Evolutionary conservation across 2,329 filamentous ascomycete genomes (phyloP).

Genomic region (Hymenotorrendiella dingleyae): DNA sequence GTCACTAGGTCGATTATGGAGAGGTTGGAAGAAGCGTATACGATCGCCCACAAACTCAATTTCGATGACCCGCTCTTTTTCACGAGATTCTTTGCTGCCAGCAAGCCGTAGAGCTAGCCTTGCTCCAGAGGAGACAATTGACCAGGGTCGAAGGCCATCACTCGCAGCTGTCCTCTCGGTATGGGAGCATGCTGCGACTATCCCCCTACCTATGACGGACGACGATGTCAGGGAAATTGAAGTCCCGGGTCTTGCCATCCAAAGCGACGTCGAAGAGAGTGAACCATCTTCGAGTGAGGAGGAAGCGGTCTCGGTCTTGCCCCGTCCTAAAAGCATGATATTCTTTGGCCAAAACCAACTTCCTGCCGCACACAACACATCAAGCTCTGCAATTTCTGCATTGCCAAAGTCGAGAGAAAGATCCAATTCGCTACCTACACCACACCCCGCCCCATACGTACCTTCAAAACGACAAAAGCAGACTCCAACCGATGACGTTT

Average conservation of each 20-base stretch:
- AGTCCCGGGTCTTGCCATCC: slow-evolving; percentile 59
- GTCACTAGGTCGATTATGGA: slow-evolving; percentile 83
- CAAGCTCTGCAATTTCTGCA: slow-evolving; percentile 14
- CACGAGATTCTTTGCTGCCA: slow-evolving; percentile 39
- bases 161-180: slow-evolving; percentile 21
- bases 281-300: slow-evolving; percentile 36
- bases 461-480: slow-evolving; percentile 16
- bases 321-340: slow-evolving; percentile 38
- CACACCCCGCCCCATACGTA: slow-evolving; percentile 15
- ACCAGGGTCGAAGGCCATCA: slow-evolving; percentile 17
- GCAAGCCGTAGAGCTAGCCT: slow-evolving; percentile 33
- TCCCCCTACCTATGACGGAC: slow-evolving; percentile 63
- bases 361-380: slow-evolving; percentile 24
- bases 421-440: slow-evolving; percentile 27
- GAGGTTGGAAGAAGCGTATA: slow-evolving; percentile 87
- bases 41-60: slow-evolving; percentile 49
- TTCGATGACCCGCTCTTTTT: slow-evolving; percentile 41
- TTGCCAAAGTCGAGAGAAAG: slow-evolving; percentile 21
- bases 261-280: slow-evolving; percentile 57
- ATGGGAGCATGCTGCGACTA: slow-evolving; percentile 41
- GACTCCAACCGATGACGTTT: slow-evolving; percentile 2
- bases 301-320: slow-evolving; percentile 26
- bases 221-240: slow-evolving; percentile 77
- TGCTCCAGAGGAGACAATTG: slow-evolving; percentile 33
- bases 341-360: slow-evolving; percentile 30